These are phyloP conservation scores for Mycosphaerella sp. DNA, from an alignment of 2,329 filamentous ascomycete genomes.

Conservation along the genomic window DNA sequence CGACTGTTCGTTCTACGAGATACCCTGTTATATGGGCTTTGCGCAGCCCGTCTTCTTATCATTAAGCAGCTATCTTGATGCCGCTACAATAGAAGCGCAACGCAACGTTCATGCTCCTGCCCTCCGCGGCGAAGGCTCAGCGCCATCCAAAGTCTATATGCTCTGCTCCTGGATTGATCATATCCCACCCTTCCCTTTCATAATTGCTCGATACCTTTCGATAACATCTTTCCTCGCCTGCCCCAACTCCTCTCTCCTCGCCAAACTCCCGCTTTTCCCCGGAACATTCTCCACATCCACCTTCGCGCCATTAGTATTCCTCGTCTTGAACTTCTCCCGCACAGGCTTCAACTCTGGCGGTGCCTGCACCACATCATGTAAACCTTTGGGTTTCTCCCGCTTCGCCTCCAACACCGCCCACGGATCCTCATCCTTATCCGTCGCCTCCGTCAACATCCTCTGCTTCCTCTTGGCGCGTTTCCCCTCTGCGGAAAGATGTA, in stretches of 20 bases:
- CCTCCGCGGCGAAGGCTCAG: too few species aligned
- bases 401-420: slow-evolving; percentile 69
- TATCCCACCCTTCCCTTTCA: slow-evolving; percentile 43
- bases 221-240: slow-evolving; percentile 64
- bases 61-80: too few species aligned
- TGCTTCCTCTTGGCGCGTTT: slow-evolving; percentile 39
- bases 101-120: too few species aligned
- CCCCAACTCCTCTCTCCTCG: slow-evolving; percentile 67
- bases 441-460: slow-evolving; percentile 43
- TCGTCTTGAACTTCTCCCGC: slow-evolving; percentile 59
- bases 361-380: slow-evolving; percentile 61
- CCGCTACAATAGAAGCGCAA: too few species aligned
- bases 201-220: slow-evolving; percentile 65
- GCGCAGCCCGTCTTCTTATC: too few species aligned
- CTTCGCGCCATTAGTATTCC: slow-evolving; percentile 51
- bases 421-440: slow-evolving; percentile 59
- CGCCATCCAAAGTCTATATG: too few species aligned
- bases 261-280: slow-evolving; percentile 62
- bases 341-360: slow-evolving; percentile 66
- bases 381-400: slow-evolving; percentile 49
- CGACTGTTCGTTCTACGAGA: too few species aligned
- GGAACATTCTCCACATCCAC: slow-evolving; percentile 65
- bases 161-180: too few species aligned
- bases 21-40: too few species aligned
- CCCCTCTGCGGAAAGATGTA: slow-evolving; percentile 53